phyloP scores from a whole-genome alignment of 2,329 filamentous ascomycete genomes.

The Aschersonia sp. region DNA sequence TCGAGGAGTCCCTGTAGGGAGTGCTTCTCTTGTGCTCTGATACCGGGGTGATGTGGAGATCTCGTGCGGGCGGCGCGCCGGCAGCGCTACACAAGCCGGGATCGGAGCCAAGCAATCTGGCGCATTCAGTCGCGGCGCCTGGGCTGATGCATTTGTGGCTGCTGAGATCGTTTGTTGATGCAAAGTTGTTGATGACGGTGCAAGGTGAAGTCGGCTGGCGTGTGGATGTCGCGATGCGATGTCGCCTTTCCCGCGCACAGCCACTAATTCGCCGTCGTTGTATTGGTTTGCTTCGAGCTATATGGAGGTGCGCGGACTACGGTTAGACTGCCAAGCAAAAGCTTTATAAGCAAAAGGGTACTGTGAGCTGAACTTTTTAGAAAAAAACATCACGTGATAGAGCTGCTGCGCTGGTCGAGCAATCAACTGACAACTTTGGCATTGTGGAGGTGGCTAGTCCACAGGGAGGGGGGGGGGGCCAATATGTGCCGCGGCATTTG shows the following conservation, averaged over 20 bases:
- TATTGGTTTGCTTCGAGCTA: too few species aligned
- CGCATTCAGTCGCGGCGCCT: background rate
- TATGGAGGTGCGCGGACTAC: too few species aligned
- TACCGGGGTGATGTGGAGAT: background rate
- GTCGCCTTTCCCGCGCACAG: background rate
- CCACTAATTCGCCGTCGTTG: background rate
- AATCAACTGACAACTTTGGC: too few species aligned
- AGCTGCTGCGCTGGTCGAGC: too few species aligned
- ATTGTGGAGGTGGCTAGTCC: too few species aligned
- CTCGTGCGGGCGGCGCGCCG: background rate
- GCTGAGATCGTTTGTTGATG: background rate
- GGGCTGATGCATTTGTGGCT: constrained; percentile 2
- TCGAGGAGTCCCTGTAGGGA: background rate
- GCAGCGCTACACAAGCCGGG: background rate
- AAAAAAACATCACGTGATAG: too few species aligned
- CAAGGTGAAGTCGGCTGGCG: constrained; percentile 6
- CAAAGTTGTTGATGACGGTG: constrained; percentile 3
- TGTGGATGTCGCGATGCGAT: constrained; percentile 5
- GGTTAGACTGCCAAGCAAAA: too few species aligned
- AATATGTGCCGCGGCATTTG: too few species aligned
- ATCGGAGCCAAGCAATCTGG: background rate
- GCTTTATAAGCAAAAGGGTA: too few species aligned
- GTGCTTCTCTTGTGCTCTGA: background rate
- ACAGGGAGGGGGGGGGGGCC: too few species aligned
- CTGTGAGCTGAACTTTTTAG: too few species aligned